phyloP scores from a whole-genome alignment of 164 flowering plant genomes.

The Santalum album region DNA sequence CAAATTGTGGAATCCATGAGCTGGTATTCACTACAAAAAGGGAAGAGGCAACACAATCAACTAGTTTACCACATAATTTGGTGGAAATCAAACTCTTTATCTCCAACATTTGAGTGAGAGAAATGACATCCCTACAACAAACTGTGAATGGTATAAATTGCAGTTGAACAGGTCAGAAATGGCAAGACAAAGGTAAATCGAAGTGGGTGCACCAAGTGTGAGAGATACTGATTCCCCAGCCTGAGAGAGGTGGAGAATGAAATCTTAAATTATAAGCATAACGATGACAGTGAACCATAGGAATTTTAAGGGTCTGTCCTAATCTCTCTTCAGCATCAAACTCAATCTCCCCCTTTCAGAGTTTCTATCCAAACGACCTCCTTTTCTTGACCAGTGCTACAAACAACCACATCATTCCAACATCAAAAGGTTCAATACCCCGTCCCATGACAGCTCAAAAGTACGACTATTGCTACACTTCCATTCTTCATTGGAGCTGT shows the following conservation, averaged over 20 bases:
- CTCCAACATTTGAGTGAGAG: too few relatives aligned
- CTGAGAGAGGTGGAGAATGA: too few relatives aligned
- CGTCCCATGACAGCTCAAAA: neutral
- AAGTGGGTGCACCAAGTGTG: neutral
- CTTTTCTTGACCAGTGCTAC: neutral
- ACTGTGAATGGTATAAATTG: too few relatives aligned
- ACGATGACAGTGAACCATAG: neutral
- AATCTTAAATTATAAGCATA: neutral
- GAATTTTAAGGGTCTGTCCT: neutral
- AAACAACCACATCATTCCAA: conserved; percentile 16
- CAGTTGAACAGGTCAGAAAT: neutral
- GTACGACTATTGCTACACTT: neutral
- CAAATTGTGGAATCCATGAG: too few relatives aligned
- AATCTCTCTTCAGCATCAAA: conserved; percentile 7
- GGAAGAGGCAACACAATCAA: too few relatives aligned
- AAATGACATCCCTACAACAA: too few relatives aligned
- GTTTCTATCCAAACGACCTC: conserved; percentile 1
- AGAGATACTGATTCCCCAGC: too few relatives aligned
- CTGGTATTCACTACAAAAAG: too few relatives aligned
- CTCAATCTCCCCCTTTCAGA: conserved; percentile 5
- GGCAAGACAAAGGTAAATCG: neutral
- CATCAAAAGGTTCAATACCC: conserved; percentile 11
- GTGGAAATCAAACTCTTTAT: too few relatives aligned
- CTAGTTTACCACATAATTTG: too few relatives aligned
- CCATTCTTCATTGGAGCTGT: too few relatives aligned